Evolutionary conservation across 129 eudicot genomes (phyloP).

Genomic region (Chrysanthemum seticuspe): DNA sequence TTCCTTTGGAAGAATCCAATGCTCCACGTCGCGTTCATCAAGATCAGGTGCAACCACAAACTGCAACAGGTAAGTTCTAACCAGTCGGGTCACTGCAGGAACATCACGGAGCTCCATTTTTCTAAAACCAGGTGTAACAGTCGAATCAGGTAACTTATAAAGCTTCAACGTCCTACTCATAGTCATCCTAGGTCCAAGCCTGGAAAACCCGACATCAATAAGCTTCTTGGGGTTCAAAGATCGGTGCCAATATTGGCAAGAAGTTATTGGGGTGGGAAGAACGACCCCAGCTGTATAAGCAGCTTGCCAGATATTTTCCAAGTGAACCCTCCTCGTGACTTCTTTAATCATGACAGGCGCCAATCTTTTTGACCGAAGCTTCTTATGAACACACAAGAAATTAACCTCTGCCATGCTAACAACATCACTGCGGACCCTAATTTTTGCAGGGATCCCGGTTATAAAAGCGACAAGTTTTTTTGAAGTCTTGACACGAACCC

Average conservation of each 20-base stretch:
- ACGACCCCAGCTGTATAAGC: conserved; percentile 74
- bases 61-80: conserved; percentile 47
- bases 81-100: conserved; percentile 56
- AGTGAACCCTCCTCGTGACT: conserved; percentile 64
- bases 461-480: conserved; percentile 66
- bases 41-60: conserved; percentile 61
- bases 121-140: conserved; percentile 53
- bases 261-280: conserved; percentile 59
- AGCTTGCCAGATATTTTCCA: conserved; percentile 71
- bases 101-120: conserved; percentile 66
- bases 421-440: conserved; percentile 47
- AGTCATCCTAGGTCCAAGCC: conserved; percentile 63
- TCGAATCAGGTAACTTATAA: conserved; percentile 45
- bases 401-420: conserved; percentile 66
- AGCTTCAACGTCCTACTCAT: conserved; percentile 68
- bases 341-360: conserved; percentile 74
- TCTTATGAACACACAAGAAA: conserved; percentile 68
- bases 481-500: conserved; percentile 56
- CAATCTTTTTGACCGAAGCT: conserved; percentile 60
- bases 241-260: conserved; percentile 71
- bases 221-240: conserved; percentile 60
- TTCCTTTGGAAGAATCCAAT: conserved; percentile 62
- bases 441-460: conserved; percentile 58
- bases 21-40: conserved; percentile 63
- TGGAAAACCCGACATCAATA: conserved; percentile 64